These are phyloP conservation scores for Backusella tuberculispora DNA, from an alignment of 192 early-diverging fungal genomes.

Conservation along the genomic window DNA sequence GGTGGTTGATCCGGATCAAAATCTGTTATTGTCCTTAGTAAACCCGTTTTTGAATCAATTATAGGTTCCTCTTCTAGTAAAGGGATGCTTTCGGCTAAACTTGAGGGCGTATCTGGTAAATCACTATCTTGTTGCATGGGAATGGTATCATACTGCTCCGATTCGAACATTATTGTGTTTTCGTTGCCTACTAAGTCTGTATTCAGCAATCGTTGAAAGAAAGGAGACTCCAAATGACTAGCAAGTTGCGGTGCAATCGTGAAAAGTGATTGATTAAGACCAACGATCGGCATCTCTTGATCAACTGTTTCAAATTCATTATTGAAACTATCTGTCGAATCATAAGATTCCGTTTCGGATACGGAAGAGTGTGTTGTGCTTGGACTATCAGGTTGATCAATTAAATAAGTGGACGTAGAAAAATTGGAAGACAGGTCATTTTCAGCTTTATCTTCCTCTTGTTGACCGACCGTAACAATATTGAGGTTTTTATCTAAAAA, in stretches of 20 bases:
- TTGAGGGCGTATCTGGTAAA: not conserved
- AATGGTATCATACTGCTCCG: not conserved
- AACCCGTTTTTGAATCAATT: slow-evolving; percentile 22
- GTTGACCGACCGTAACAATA: not conserved
- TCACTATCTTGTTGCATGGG: not conserved
- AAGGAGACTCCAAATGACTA: slow-evolving; percentile 30
- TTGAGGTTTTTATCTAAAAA: slow-evolving; percentile 17
- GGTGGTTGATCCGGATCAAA: not conserved
- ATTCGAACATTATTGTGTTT: not conserved
- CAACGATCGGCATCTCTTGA: not conserved
- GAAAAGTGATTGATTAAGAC: not conserved
- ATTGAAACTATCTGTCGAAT: not conserved
- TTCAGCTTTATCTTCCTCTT: not conserved
- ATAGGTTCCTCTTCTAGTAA: not conserved
- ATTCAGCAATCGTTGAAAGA: slow-evolving; percentile 29
- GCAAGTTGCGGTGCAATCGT: slow-evolving; percentile 28
- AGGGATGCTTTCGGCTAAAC: not conserved
- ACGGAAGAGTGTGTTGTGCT: slow-evolving; percentile 2
- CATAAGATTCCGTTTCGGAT: slow-evolving; percentile 10
- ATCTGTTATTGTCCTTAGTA: slow-evolving; percentile 6
- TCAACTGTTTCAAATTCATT: slow-evolving; percentile 1
- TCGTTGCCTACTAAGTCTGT: slow-evolving; percentile 7
- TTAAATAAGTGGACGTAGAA: not conserved
- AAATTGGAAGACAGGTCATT: not conserved
- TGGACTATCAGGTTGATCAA: slow-evolving; percentile 1